Evolutionary conservation across 2,329 filamentous ascomycete genomes (phyloP).

Genomic region (Pseudogymnoascus sp.): DNA sequence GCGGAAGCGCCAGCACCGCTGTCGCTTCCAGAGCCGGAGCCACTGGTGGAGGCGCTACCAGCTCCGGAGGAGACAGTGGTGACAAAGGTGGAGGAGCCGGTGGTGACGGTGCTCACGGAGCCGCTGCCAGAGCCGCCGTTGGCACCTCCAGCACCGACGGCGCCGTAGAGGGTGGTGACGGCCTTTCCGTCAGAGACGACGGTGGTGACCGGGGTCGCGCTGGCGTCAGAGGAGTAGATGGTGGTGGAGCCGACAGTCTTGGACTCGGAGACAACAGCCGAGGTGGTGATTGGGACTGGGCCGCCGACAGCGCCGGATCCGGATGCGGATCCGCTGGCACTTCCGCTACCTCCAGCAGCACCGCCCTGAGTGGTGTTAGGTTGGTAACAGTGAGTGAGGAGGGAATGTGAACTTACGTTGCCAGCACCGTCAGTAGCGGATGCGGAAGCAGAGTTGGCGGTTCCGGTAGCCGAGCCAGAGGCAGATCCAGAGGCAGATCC

Average conservation of each 20-base stretch:
- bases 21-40: neutral
- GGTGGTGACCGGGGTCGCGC: neutral
- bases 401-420: neutral
- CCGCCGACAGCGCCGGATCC: neutral
- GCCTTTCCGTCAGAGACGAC: neutral
- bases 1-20: constrained; percentile 12
- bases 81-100: constrained; percentile 17
- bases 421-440: neutral
- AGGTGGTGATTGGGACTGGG: constrained; percentile 3
- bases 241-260: constrained; percentile 9
- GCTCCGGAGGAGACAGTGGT: constrained; percentile 14
- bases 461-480: neutral
- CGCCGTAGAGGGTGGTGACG: neutral
- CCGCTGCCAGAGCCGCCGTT: neutral
- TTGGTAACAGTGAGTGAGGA: neutral
- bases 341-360: neutral
- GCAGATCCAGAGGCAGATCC: neutral
- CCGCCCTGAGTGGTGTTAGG: neutral
- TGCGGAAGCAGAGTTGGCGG: neutral
- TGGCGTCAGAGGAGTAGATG: constrained; percentile 8
- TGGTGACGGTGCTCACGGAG: constrained; percentile 16
- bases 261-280: neutral
- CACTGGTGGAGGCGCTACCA: constrained; percentile 2
- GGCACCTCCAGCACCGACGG: neutral
- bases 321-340: neutral